Base-by-base conservation (phyloP, 108 stramenopile species). In the Fistulifera solaris region DNA sequence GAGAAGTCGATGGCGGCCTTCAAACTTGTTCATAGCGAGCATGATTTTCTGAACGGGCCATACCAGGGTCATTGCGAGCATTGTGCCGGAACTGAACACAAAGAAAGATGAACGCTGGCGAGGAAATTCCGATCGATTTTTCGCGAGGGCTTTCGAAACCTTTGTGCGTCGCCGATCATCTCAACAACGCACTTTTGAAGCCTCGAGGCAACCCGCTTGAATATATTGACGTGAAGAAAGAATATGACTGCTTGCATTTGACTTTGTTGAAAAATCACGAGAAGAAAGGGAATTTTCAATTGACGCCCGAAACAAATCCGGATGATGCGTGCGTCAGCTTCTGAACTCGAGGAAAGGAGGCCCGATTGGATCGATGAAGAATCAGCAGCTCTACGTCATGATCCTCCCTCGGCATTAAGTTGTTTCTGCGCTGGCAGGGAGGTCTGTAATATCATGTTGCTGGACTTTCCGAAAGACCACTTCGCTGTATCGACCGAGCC, bases 401-500 rank as follows among this genome's bases (percentile, higher is more conserved):
- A 51, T 25, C n/a, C 22, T 51, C 5, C n/a, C n/a, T 51, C 6
- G 50, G 50, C 3, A 51, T 51, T 8, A 25, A 22, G n/a, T 24
- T 51, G 22, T 51, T 51, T 51, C 25, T 51, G 5, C 50, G 50
- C 5, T n/a, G 50, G 22, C n/a, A 16, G n/a, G 2, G 50, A 51
- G 11, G 5, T 51, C 4, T 24, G 18, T 23, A 5, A 6, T 18
- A 51, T 51, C n/a, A 51, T 22, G 24, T 23, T 22, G 21, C 3
- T 4, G 11, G 11, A 51, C 24, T 51, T 51, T 51, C n/a, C n/a
- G n/a, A 22, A 16, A 16, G 26, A 3, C 7, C n/a, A 26, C 26
- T n/a, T 16, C n/a, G 25, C 24, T 27, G 26, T 51, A 18, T 35
- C 31, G 31, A 35, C 31, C 6, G 31, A 3, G 3, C 3, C 31